Conservation (phyloP, 2,329 filamentous ascomycete species). For the Fusarium oligoseptatum region DNA sequence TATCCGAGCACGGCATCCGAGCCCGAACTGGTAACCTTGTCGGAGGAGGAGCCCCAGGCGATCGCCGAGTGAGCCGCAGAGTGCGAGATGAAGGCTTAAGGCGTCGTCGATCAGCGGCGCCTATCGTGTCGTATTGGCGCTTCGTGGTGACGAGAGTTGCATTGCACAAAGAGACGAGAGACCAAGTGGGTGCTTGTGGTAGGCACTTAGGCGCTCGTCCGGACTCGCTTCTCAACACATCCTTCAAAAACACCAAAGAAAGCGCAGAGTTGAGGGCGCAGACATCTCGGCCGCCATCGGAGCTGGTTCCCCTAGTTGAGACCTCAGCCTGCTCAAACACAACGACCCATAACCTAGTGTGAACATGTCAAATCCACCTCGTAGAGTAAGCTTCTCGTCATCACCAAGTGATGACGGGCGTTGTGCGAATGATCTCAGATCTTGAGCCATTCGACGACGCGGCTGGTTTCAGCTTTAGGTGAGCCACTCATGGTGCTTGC, state of each 20-base stretch:
- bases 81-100: conserved; percentile 10
- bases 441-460: conserved; percentile 34
- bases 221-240: background rate
- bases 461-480: conserved; percentile 48
- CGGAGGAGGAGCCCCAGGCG: conserved; percentile 3
- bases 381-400: conserved; percentile 24
- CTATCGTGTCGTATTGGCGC: conserved; percentile 8
- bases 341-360: conserved; percentile 16
- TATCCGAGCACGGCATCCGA: background rate
- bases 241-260: background rate
- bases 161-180: background rate
- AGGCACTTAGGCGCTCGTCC: conserved; percentile 14
- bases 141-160: background rate
- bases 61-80: conserved; percentile 6
- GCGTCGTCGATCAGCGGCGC: conserved; percentile 7
- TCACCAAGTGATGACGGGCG: conserved; percentile 11
- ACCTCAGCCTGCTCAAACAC: conserved; percentile 15
- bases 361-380: conserved; percentile 5
- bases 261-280: conserved; percentile 20
- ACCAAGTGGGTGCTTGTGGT: background rate
- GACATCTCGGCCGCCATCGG: conserved; percentile 21
- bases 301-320: conserved; percentile 15
- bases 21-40: conserved; percentile 2
- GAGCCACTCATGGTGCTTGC: conserved; percentile 36
- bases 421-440: conserved; percentile 30